Evolutionary conservation across 768 basidiomycete genomes (phyloP).

Genomic region (Gelatoporia subvermispora): DNA sequence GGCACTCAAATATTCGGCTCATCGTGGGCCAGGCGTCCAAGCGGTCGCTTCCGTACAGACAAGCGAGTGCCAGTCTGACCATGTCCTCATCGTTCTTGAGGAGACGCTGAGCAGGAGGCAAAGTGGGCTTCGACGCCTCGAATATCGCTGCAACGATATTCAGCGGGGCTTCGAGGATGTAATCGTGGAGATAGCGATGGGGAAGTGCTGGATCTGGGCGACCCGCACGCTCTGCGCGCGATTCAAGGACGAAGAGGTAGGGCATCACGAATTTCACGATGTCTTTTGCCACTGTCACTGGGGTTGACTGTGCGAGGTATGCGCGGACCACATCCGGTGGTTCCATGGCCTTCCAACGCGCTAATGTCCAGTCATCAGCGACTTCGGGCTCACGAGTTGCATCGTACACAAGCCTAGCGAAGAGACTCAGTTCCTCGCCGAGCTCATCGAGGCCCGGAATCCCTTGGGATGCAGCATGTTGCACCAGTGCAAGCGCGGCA

Average conservation of each 20-base stretch:
- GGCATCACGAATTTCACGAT: conserved; percentile 80
- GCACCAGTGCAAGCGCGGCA: conserved; percentile 70
- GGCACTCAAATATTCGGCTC: conserved; percentile 92
- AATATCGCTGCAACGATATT: conserved; percentile 71
- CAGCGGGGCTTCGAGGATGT: conserved; percentile 64
- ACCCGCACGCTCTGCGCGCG: conserved; percentile 79
- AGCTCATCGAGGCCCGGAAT: conserved; percentile 75
- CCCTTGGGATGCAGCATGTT: conserved; percentile 81
- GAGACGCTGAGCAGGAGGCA: conserved; percentile 64
- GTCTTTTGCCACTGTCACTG: conserved; percentile 59
- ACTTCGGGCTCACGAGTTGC: conserved; percentile 38
- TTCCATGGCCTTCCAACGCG: conserved; percentile 65
- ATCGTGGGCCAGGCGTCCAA: conserved; percentile 75
- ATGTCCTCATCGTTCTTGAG: conserved; percentile 81
- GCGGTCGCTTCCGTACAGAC: conserved; percentile 77
- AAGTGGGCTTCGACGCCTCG: conserved; percentile 87
- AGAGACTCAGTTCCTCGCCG: conserved; percentile 87
- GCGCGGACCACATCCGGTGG: conserved; percentile 63
- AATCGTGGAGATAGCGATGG: conserved; percentile 63
- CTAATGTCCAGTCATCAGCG: conserved; percentile 71
- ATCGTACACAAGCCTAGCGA: conserved; percentile 87
- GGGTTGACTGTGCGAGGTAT: conserved; percentile 71
- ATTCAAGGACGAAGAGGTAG: conserved; percentile 89
- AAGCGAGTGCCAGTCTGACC: conserved; percentile 80
- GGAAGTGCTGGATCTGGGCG: conserved; percentile 63